Evolutionary conservation across 768 basidiomycete species (phyloP), one percentile per base, ranked within the genome.

Genomic region (Boletus tylopilopsis): DNA sequence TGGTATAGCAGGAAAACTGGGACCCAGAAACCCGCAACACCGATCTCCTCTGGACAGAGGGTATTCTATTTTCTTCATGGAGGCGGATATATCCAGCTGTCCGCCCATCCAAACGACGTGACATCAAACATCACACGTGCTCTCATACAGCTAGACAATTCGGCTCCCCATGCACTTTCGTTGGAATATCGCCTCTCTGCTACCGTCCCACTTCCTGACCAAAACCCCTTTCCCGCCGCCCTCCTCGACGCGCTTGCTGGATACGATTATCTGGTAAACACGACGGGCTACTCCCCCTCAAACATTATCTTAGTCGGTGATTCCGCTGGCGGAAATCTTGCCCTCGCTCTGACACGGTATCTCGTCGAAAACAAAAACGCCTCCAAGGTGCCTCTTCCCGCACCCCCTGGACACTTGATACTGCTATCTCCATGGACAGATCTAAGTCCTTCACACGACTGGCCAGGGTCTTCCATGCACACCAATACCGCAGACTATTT

Each of bases 291-390:
- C 61, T 54, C 71, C 2, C 78, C 87, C 0, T 63, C 70, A 16
- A 69, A 87, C 56, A 83, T 92, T 59, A 73, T 87, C 47, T 42
- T 90, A 19, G 73, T 72, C 18, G 90, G 89, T 3, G 88, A 92
- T 62, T 90, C 85, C 1, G 87, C 89, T 0, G 89, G 90, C 3
- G 90, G 76, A 5, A 86, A 90, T 64, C 77, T 90, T 22, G 80
- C 81, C 1, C 73, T 81, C 29, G 81, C 82, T 0, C 72, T 87
- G 36, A 76, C 72, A 9, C 80, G 82, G 5, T 84, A 84, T 55
- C 75, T 89, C 22, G 68, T 78, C 16, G 78, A 82, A 51, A 66
- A 81, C 63, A 67, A 68, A 25, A 60, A 58, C 24, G 47, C 66
- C 3, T 45, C 64, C 9, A 24, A 54, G 12, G 23, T 32, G 0